A percentile compares a stretch with the other conserved stretches of the same genome.
Evolutionary conservation across 2,329 filamentous ascomycete genomes (phyloP).

Genomic region (Keithomyces neogunnii): DNA sequence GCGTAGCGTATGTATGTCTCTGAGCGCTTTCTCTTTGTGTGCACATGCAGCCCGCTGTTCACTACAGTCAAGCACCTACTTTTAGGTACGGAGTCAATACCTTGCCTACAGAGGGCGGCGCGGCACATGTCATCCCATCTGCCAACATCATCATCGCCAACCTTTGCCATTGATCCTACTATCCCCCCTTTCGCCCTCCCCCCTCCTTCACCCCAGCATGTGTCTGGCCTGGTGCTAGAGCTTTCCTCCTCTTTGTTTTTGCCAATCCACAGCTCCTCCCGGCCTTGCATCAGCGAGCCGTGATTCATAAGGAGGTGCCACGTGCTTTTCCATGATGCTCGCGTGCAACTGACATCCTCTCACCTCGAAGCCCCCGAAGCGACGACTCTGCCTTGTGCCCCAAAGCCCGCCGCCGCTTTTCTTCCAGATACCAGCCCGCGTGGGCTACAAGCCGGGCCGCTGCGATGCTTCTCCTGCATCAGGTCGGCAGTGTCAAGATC

Average conservation of each 20-base stretch:
- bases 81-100: too few relatives aligned
- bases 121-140: too few relatives aligned
- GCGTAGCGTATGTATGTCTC: too few relatives aligned
- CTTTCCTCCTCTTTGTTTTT: background rate
- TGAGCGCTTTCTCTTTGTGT: too few relatives aligned
- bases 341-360: background rate
- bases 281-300: background rate
- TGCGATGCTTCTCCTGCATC: conserved; percentile 80
- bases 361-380: background rate
- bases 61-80: too few relatives aligned
- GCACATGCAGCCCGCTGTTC: too few relatives aligned
- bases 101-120: too few relatives aligned
- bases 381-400: too few relatives aligned
- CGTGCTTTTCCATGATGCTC: background rate
- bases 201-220: background rate
- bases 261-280: background rate
- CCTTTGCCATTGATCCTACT: background rate
- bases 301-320: background rate
- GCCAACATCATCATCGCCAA: too few relatives aligned
- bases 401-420: background rate
- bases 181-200: background rate
- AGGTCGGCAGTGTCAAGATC: conserved; percentile 84
- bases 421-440: background rate
- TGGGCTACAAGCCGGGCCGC: background rate
- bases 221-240: background rate